These are phyloP conservation scores for Urostyla sp. DNA, from an alignment of 73 alveolate species.

Conservation along the genomic window DNA sequence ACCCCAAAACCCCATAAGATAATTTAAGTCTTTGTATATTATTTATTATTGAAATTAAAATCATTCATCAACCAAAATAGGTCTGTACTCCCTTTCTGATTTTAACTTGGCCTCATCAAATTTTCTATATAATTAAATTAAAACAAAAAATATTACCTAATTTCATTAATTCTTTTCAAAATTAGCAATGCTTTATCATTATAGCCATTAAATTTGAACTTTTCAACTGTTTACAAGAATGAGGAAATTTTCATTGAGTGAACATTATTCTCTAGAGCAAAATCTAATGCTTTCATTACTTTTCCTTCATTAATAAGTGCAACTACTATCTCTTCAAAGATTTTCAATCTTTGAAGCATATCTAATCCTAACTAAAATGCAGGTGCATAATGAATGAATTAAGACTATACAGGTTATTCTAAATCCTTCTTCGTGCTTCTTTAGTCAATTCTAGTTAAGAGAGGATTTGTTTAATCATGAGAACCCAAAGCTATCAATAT, in stretches of 20 bases:
- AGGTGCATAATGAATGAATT: slow-evolving; percentile 32
- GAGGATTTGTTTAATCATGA: not conserved
- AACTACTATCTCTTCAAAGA: slow-evolving; percentile 49
- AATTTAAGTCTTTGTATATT: not conserved
- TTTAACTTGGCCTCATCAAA: slow-evolving; percentile 29
- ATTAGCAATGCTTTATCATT: not conserved
- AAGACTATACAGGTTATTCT: too few relatives aligned
- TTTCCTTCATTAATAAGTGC: slow-evolving; percentile 33
- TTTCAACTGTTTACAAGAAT: not conserved
- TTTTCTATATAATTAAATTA: too few relatives aligned
- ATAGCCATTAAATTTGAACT: slow-evolving; percentile 1
- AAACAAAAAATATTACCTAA: not conserved
- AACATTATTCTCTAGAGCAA: slow-evolving; percentile 16
- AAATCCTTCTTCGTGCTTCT: too few relatives aligned
- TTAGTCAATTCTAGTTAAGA: too few relatives aligned
- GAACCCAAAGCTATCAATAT: slow-evolving; percentile 30
- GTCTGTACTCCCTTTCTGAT: slow-evolving; percentile 36
- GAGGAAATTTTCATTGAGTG: slow-evolving; percentile 45
- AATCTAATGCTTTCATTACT: slow-evolving; percentile 25
- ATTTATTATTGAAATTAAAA: not conserved
- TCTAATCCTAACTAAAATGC: slow-evolving; percentile 40
- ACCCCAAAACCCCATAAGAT: slow-evolving; percentile 10
- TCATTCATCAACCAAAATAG: slow-evolving; percentile 28
- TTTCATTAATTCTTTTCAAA: slow-evolving; percentile 6
- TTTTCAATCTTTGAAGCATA: slow-evolving; percentile 36